Evolutionary conservation across 176 grass and related monocot genomes (phyloP), one percentile per base, ranked within the genome.

Genomic region (Hsuehochloa calcarea): DNA sequence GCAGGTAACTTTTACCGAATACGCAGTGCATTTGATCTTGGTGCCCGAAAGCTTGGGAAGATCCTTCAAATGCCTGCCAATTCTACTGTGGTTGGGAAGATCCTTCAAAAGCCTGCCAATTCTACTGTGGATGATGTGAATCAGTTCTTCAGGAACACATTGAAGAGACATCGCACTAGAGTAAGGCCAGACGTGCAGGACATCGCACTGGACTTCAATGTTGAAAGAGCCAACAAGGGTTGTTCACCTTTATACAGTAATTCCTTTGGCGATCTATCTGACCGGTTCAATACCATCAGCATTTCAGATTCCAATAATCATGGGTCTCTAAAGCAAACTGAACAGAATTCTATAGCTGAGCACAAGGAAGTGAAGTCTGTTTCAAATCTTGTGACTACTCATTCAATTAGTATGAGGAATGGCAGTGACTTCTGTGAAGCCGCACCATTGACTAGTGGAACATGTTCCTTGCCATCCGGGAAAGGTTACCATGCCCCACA

Each of bases 21-120:
- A 92, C 90, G 85, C 27, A 95, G 93, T 74, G 96, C 96, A 79
- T 98, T 98, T 91, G 89, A 90, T 55, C 91, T 93, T 83, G 96
- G 96, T 47, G 96, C 93, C 65, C 89, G 89, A 22, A 95, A 98
- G 83, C 93, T 98, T 66, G 91, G 89, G 44, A 90, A 86, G 67
- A 93, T 93, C 74, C 85, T 98, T 81, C 89, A 87, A 65, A 45
- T 87, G 37, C 88, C 95, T 86, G 46, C 70, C 68, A 67, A 23
- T 77, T 84, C 75, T 79, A 88, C 83, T 77, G 71, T 72, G 50
- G 75, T 98, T 66, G 91, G 89, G 44, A 90, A 86, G 67, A 93
- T 93, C 74, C 85, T 98, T 81, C 89, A 87, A 65, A 45, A 86
- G 37, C 88, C 95, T 86, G 46, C 70, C 68, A 67, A 23, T 77